Evolutionary conservation across 2,329 filamentous ascomycete species (phyloP).

Genomic region (Laburnicola sp.): DNA sequence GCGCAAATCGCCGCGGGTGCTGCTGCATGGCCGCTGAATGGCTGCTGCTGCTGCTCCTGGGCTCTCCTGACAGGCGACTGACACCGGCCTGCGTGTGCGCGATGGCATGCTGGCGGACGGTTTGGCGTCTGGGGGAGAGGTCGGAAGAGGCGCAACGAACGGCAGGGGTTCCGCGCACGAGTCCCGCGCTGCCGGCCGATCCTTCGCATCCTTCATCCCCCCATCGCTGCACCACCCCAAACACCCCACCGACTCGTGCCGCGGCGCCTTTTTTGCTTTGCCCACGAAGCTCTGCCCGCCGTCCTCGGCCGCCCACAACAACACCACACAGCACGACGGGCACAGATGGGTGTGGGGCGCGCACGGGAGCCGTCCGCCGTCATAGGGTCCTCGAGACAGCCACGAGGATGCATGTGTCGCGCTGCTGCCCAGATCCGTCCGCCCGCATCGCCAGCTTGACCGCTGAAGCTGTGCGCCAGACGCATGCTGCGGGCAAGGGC

Average conservation of each 20-base stretch:
- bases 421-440: neutral
- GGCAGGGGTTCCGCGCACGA: constrained; percentile 26
- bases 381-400: neutral
- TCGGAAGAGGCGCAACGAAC: constrained; percentile 37
- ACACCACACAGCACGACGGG: no score
- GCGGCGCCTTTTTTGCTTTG: constrained; percentile 15
- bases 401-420: neutral
- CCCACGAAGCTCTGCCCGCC: constrained; percentile 15
- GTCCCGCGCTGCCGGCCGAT: constrained; percentile 39
- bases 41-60: constrained; percentile 15
- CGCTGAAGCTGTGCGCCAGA: constrained; percentile 16
- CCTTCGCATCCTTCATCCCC: constrained; percentile 24
- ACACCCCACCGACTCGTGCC: constrained; percentile 19
- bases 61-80: constrained; percentile 36
- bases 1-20: neutral
- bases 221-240: constrained; percentile 15
- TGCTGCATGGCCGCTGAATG: constrained; percentile 6
- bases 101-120: constrained; percentile 23
- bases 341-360: no score
- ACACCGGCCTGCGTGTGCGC: constrained; percentile 17
- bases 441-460: constrained; percentile 6
- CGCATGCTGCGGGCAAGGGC: constrained; percentile 22
- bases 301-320: no score
- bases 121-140: constrained; percentile 24
- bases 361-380: no score